Evolutionary conservation across 2,329 filamentous ascomycete genomes (phyloP).

Genomic region (Curvularia lunata): DNA sequence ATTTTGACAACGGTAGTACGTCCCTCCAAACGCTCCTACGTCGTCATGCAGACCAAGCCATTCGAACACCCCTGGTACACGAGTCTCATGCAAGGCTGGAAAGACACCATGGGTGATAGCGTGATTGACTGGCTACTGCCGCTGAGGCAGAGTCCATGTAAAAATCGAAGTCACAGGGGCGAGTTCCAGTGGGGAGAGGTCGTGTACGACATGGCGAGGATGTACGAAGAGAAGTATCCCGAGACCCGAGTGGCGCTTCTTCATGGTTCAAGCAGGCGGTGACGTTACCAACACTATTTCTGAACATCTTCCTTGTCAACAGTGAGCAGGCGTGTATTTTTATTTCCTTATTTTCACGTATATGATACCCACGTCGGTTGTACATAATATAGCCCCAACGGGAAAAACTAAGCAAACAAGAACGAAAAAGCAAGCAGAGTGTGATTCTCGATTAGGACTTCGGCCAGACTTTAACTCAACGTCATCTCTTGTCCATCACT

Average conservation of each 20-base stretch:
- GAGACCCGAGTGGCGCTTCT: constrained; percentile 27
- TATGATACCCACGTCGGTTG: constrained; percentile 28
- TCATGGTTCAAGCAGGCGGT: constrained; percentile 10
- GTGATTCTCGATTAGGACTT: background rate
- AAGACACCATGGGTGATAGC: constrained; percentile 76
- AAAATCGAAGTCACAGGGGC: constrained; percentile 69
- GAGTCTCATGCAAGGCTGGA: constrained; percentile 72
- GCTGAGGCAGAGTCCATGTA: constrained; percentile 74
- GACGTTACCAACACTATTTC: constrained; percentile 1
- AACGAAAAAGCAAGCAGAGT: background rate
- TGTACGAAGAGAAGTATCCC: constrained; percentile 36
- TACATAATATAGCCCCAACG: background rate
- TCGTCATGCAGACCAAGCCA: constrained; percentile 73
- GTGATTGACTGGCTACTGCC: constrained; percentile 82
- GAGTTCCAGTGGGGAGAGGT: constrained; percentile 72
- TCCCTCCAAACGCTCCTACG: constrained; percentile 60
- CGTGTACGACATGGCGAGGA: constrained; percentile 52
- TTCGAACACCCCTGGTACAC: constrained; percentile 89
- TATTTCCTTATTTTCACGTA: constrained; percentile 8
- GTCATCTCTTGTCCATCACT: background rate
- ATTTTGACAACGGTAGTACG: constrained; percentile 8
- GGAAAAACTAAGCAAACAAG: background rate
- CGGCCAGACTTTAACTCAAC: background rate
- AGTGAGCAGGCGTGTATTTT: background rate
- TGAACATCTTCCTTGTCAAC: constrained; percentile 14